Conservation (phyloP, 495 filamentous ascomycete species). For the Penicillium macrosclerotiorum region DNA sequence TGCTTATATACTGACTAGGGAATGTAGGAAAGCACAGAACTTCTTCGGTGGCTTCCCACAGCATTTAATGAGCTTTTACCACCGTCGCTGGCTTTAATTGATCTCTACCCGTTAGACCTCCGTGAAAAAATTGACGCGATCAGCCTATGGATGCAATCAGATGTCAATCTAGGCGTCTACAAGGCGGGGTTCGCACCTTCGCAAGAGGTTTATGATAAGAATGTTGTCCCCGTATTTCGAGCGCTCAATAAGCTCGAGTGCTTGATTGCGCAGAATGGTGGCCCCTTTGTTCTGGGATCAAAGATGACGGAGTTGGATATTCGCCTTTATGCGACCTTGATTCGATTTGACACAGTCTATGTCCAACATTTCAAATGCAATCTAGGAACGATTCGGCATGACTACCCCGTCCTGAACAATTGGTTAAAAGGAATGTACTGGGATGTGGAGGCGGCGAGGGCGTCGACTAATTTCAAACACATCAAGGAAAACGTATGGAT, state of each 20-base stretch:
- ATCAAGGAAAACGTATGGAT: conserved; percentile 58
- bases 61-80: conserved; percentile 47
- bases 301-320: conserved; percentile 53
- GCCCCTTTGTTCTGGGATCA: conserved; percentile 46
- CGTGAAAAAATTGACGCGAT: conserved; percentile 42
- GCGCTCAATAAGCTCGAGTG: conserved; percentile 53
- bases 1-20: neutral
- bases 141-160: conserved; percentile 41
- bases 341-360: conserved; percentile 52
- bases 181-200: conserved; percentile 51
- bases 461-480: conserved; percentile 56
- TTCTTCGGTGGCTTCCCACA: conserved; percentile 49
- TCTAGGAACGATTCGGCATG: conserved; percentile 49
- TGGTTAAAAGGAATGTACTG: conserved; percentile 55
- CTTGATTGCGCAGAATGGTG: conserved; percentile 38
- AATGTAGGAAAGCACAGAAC: conserved; percentile 46
- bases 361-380: conserved; percentile 60
- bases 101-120: conserved; percentile 47
- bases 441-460: conserved; percentile 46
- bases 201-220: conserved; percentile 47
- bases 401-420: conserved; percentile 50
- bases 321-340: conserved; percentile 46
- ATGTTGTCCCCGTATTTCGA: conserved; percentile 44
- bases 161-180: conserved; percentile 54
- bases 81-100: conserved; percentile 21